These are phyloP conservation scores for Boletales sp. DNA, from an alignment of 768 basidiomycete species.

Conservation along the genomic window DNA sequence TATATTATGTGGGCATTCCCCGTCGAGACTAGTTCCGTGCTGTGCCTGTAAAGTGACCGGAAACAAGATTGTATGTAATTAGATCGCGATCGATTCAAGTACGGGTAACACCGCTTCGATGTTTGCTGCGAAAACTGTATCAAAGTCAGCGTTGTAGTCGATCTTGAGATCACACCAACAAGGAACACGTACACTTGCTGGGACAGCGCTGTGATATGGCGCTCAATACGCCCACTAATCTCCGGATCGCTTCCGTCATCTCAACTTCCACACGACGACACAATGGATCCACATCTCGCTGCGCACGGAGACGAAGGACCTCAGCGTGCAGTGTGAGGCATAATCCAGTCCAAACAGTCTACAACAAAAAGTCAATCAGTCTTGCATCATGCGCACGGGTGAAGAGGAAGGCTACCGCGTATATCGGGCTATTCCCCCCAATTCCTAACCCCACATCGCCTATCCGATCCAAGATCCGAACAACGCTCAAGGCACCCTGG, in stretches of 20 bases:
- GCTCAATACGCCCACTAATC: slow-evolving; percentile 14
- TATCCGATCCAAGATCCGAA: slow-evolving; percentile 13
- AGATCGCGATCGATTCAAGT: slow-evolving; percentile 17
- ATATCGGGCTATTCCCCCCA: slow-evolving; percentile 14
- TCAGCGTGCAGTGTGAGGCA: slow-evolving; percentile 22
- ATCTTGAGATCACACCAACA: not conserved
- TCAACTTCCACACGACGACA: slow-evolving; percentile 12
- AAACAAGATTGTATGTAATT: not conserved
- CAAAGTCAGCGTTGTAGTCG: not conserved
- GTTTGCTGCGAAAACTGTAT: slow-evolving; percentile 18
- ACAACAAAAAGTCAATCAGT: not conserved
- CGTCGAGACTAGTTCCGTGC: not conserved
- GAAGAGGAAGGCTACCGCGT: slow-evolving; percentile 8
- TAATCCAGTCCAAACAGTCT: slow-evolving; percentile 24
- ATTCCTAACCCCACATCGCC: slow-evolving; percentile 2
- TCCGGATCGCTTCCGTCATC: slow-evolving; percentile 12
- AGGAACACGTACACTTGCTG: slow-evolving; percentile 14
- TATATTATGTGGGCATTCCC: not conserved
- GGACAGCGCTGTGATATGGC: slow-evolving; percentile 16
- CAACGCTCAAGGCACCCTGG: slow-evolving; percentile 12
- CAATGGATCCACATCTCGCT: slow-evolving; percentile 1
- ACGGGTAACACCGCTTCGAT: slow-evolving; percentile 25
- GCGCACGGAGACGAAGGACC: slow-evolving; percentile 15
- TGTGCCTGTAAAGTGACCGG: not conserved
- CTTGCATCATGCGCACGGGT: not conserved